Evolutionary conservation across 805 yeast genomes (phyloP).

Genomic region (Millerozyma acaciae): DNA sequence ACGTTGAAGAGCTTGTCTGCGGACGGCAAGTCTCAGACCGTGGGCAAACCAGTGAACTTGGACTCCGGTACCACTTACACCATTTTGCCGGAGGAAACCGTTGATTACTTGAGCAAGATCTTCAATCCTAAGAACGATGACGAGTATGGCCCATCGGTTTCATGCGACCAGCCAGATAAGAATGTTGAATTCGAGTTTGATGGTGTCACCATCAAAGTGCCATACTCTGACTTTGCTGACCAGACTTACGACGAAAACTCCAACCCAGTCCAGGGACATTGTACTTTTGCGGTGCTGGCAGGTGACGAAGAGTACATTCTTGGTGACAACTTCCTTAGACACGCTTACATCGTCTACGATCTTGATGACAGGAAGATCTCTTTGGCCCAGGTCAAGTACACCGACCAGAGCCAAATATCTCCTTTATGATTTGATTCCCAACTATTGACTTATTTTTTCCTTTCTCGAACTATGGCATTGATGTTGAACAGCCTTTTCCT

Average conservation of each 20-base stretch:
- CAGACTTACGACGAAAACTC: background rate
- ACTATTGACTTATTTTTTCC: too few species aligned
- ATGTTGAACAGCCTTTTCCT: too few species aligned
- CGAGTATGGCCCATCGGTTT: conserved; percentile 40
- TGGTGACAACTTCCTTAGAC: conserved; percentile 27
- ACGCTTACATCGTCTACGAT: conserved; percentile 23
- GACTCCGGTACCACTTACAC: conserved; percentile 25
- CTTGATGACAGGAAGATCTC: conserved; percentile 21
- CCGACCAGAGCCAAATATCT: conserved; percentile 6
- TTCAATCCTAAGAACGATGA: conserved; percentile 15
- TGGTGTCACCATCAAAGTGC: conserved; percentile 10
- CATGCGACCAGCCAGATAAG: conserved; percentile 26
- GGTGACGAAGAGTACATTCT: conserved; percentile 10
- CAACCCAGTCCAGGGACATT: conserved; percentile 3
- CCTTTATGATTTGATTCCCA: too few species aligned
- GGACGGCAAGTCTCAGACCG: background rate
- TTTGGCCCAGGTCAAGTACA: conserved; percentile 20
- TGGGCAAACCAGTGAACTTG: conserved; percentile 13
- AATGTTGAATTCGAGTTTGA: conserved; percentile 39
- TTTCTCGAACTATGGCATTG: too few species aligned
- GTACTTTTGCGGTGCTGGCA: conserved; percentile 16
- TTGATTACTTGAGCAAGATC: conserved; percentile 9
- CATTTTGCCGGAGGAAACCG: conserved; percentile 34
- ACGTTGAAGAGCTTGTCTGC: background rate
- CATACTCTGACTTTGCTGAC: conserved; percentile 3